Base-by-base conservation (phyloP, 208 protist species). In the Leishmania martiniquensis region DNA sequence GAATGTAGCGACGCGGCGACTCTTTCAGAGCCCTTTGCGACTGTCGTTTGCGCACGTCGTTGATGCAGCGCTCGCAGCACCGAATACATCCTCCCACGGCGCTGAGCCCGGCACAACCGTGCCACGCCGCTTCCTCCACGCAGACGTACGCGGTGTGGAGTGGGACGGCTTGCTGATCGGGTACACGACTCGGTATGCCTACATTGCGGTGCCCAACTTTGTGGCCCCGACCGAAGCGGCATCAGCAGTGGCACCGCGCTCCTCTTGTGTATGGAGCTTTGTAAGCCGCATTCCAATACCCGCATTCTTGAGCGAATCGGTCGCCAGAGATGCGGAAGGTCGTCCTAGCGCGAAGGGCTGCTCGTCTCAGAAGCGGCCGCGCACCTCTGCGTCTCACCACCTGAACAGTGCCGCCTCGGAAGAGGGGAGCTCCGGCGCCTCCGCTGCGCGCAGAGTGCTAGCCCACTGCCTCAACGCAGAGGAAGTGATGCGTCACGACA, bases 131-230 rank as follows among this genome's bases (percentile, higher is more conserved):
- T 51, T 94, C 72, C 66, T 88, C 57, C 93, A 97, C 76, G 87
- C 79, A 17, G 93, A 97, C 81, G 91, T 87, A 37, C 75, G 86
- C 12, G 93, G 93, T 22, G 88, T 97, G 77, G 90, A 95, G 78
- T 87, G 92, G 62, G 73, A 86, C 32, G 91, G 83, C 6, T 47
- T 89, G 44, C 52, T 94, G 57, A 71, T 95, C 6, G 93, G 78
- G 12, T 63, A 77, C 62, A 94, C 90, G 32, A 57, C 72, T 34
- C 93, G 87, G 17, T 97, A 94, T 83, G 89, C 89, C 15, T 95
- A 95, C 76, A 54, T 95, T 20, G 93, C 85, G 1, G 86, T 93
- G 37, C 92, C 92, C 20, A 81, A 85, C 77, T 83, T 59, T 44
- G 72, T 68, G 45, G 51, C 75, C 10, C 49, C 75, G 0, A 45